Conservation (phyloP, 306 rosid species). For the Senna siamea region DNA sequence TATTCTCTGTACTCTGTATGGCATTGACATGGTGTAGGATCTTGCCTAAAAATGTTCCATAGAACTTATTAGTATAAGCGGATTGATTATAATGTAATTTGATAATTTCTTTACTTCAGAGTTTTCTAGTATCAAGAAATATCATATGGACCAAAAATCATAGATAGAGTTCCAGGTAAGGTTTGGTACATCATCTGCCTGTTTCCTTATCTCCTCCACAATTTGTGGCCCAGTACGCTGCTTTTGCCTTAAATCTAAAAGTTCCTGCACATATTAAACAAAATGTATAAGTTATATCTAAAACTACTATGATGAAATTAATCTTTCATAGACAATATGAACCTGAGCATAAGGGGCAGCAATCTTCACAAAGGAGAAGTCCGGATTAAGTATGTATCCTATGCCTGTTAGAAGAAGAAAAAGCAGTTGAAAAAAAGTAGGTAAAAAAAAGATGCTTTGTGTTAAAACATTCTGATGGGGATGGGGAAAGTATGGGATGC, state of each 20-base stretch:
- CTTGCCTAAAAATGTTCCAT: conserved; percentile 62
- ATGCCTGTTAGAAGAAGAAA: conserved; percentile 58
- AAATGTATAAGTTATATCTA: conserved; percentile 29
- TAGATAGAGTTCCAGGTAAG: conserved; percentile 29
- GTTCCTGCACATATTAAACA: conserved; percentile 61
- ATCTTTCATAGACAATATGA: conserved; percentile 8
- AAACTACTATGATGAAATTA: background rate
- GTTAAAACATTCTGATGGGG: background rate
- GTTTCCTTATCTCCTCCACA: conserved; percentile 82
- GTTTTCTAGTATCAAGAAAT: conserved; percentile 1
- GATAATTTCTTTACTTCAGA: conserved; percentile 7
- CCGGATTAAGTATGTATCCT: conserved; percentile 78
- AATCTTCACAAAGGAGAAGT: conserved; percentile 88
- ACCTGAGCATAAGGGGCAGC: conserved; percentile 99
- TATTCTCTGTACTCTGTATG: conserved; percentile 87
- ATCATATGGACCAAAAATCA: conserved; percentile 24
- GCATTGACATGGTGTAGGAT: conserved; percentile 89
- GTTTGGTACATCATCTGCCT: conserved; percentile 76
- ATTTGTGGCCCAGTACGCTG: conserved; percentile 63
- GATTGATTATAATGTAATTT: conserved; percentile 9
- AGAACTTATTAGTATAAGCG: conserved; percentile 18
- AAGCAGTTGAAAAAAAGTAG: conserved; percentile 4
- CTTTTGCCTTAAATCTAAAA: conserved; percentile 76
- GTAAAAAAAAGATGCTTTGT: background rate
- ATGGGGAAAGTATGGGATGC: too few relatives aligned